phyloP scores from a whole-genome alignment of 2,329 filamentous ascomycete genomes.

The Teratosphaeria pseudoeucalypti region DNA sequence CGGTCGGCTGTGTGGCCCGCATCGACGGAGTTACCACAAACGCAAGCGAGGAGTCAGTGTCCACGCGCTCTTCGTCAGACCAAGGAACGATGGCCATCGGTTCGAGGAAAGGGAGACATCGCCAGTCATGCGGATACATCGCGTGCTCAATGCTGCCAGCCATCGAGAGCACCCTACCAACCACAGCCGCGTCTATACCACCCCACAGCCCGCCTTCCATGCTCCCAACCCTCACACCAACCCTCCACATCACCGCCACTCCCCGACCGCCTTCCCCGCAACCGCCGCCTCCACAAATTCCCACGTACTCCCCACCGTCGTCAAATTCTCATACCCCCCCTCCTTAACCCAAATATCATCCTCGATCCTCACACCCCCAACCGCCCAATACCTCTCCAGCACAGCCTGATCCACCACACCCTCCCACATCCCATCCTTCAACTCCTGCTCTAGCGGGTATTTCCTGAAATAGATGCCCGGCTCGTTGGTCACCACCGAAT shows the following conservation, averaged over 20 bases:
- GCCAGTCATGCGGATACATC: too few species aligned
- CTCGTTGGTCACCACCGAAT: conserved; percentile 86
- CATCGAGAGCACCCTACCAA: too few species aligned
- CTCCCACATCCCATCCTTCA: conserved; percentile 50
- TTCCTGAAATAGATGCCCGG: conserved; percentile 75
- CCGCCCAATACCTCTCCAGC: conserved; percentile 59
- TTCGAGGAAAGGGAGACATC: too few species aligned
- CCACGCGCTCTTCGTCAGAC: too few species aligned
- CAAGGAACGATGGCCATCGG: too few species aligned
- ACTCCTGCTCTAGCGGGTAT: conserved; percentile 61
- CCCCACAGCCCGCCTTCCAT: too few species aligned
- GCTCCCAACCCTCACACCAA: background rate
- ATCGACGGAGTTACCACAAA: too few species aligned
- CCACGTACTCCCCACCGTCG: conserved; percentile 58
- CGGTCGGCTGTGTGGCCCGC: too few species aligned
- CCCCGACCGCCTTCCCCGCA: background rate
- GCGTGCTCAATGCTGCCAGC: too few species aligned
- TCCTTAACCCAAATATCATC: conserved; percentile 73
- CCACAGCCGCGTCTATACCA: too few species aligned
- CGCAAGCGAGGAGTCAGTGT: too few species aligned
- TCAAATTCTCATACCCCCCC: conserved; percentile 73
- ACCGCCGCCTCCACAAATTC: conserved; percentile 9
- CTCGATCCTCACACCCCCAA: conserved; percentile 88
- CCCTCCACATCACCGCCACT: background rate
- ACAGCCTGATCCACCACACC: conserved; percentile 56